phyloP scores from a whole-genome alignment of 345 rosid genomes.

The Euclidium syriacum region DNA sequence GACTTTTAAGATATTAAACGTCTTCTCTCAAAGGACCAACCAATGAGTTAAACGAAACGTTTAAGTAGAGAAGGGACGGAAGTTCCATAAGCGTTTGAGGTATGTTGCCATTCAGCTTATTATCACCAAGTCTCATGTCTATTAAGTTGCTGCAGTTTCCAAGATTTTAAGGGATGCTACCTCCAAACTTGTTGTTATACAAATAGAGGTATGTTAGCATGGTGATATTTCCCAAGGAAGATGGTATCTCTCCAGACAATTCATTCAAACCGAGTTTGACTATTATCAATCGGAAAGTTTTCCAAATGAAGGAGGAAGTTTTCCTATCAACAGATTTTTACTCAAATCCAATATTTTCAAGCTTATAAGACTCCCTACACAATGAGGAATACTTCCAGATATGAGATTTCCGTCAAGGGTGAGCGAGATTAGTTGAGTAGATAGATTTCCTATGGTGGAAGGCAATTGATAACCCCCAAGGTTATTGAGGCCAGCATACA shows the following conservation, averaged over 20 bases:
- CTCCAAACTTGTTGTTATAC: background rate
- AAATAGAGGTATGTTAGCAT: background rate
- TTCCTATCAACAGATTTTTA: background rate
- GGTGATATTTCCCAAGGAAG: background rate
- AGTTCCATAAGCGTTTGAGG: background rate
- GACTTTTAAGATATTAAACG: background rate
- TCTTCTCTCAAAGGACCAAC: background rate
- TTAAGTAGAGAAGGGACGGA: background rate
- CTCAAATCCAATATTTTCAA: background rate
- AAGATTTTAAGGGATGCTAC: no score
- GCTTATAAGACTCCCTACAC: background rate
- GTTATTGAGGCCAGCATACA: no score
- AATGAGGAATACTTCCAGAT: background rate
- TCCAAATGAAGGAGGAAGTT: background rate
- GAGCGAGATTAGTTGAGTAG: no score
- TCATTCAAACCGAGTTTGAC: background rate
- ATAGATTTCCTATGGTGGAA: no score
- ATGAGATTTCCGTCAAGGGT: background rate
- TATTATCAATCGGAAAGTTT: background rate
- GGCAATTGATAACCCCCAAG: no score
- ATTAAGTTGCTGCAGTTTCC: background rate
- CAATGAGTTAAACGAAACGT: background rate
- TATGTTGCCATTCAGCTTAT: background rate
- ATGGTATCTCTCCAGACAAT: no score
- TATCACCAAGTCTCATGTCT: background rate